Percentiles rank a stretch among this genome's conserved stretches.
phyloP scores from a whole-genome alignment of 2,329 filamentous ascomycete species.

The Polytolypa hystricis region DNA sequence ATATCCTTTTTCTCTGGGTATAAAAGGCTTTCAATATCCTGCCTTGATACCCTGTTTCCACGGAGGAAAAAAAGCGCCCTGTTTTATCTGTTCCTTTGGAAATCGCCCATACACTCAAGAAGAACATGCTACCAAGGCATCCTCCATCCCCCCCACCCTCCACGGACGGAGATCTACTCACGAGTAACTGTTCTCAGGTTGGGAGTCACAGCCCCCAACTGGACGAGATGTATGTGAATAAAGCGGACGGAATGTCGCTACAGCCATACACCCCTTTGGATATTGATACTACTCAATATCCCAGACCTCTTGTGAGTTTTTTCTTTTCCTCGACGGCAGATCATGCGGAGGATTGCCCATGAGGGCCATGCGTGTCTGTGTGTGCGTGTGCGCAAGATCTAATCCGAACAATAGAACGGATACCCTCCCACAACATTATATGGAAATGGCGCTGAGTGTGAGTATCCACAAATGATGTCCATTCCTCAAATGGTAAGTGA shows the following conservation, averaged over 20 bases:
- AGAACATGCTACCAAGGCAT: slow-evolving; percentile 6
- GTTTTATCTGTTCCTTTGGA: too few relatives aligned
- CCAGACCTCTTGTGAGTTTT: slow-evolving; percentile 4
- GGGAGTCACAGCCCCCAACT: slow-evolving; percentile 3
- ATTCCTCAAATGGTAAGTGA: slow-evolving; percentile 3
- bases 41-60: too few relatives aligned
- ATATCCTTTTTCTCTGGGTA: too few relatives aligned
- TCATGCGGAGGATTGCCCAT: too few relatives aligned
- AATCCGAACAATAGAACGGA: slow-evolving; percentile 4
- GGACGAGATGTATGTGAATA: slow-evolving; percentile 6
- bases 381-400: not conserved
- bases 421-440: slow-evolving; percentile 5
- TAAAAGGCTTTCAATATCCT: too few relatives aligned
- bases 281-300: not conserved
- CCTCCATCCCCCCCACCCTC: slow-evolving; percentile 13
- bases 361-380: too few relatives aligned
- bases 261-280: slow-evolving; percentile 1
- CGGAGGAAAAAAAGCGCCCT: too few relatives aligned
- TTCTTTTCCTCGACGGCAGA: not conserved
- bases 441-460: slow-evolving; percentile 4
- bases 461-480: slow-evolving; percentile 7
- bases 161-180: slow-evolving; percentile 9
- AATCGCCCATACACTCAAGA: not conserved
- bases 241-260: not conserved
- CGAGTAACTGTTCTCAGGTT: slow-evolving; percentile 6